Percentiles rank a stretch among this genome's conserved stretches.
phyloP scores from a whole-genome alignment of 768 basidiomycete genomes.

The Fistulinella prunicolor region DNA sequence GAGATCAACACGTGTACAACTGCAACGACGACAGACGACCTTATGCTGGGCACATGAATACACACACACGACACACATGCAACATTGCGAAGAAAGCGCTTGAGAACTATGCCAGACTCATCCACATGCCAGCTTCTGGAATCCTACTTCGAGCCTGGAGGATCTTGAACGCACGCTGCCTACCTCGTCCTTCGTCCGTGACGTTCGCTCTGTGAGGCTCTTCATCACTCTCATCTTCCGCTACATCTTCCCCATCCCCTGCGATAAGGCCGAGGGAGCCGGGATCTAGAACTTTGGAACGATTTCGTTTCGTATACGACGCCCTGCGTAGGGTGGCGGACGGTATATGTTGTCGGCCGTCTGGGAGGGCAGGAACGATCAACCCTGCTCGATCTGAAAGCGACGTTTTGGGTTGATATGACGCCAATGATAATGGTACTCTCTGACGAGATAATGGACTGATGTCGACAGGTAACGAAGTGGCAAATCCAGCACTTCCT shows the following conservation, averaged over 20 bases:
- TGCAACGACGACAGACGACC: constrained; percentile 7
- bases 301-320: constrained; percentile 68
- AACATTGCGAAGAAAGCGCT: neutral
- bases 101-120: constrained; percentile 58
- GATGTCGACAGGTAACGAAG: constrained; percentile 67
- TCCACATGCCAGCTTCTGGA: constrained; percentile 77
- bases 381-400: constrained; percentile 37
- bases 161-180: constrained; percentile 63
- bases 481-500: constrained; percentile 38
- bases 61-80: constrained; percentile 13
- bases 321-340: constrained; percentile 55
- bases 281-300: constrained; percentile 60
- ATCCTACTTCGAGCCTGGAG: constrained; percentile 65
- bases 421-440: constrained; percentile 48
- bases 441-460: constrained; percentile 34
- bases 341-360: constrained; percentile 27
- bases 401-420: constrained; percentile 53
- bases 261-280: constrained; percentile 61
- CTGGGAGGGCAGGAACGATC: constrained; percentile 29
- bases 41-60: constrained; percentile 7
- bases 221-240: constrained; percentile 33
- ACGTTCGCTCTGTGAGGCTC: constrained; percentile 20
- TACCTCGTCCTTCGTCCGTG: constrained; percentile 41
- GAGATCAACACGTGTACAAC: constrained; percentile 10
- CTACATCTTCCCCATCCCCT: constrained; percentile 50